Evolutionary conservation across 495 filamentous ascomycete species (phyloP).

Genomic region (Lindgomyces ingoldianus): DNA sequence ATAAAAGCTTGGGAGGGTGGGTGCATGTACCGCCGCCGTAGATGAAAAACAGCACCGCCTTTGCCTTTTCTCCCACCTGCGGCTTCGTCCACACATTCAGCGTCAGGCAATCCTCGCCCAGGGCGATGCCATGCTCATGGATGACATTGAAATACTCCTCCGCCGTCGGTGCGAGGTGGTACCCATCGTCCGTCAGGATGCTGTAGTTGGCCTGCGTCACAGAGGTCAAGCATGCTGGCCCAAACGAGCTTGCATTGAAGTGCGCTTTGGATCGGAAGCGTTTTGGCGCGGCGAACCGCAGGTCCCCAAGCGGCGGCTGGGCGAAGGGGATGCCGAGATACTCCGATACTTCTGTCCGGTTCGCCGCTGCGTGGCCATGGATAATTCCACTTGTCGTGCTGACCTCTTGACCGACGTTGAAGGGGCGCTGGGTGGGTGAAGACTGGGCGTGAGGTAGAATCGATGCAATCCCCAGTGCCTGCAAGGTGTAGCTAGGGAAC

Average conservation of each 20-base stretch:
- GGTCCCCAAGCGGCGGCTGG: not conserved
- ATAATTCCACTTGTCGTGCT: not conserved
- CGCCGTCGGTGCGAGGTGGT: too few relatives aligned
- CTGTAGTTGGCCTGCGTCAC: too few relatives aligned
- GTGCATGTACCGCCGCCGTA: not conserved
- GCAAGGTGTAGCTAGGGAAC: too few relatives aligned
- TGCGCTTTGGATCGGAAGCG: not conserved
- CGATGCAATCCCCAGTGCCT: too few relatives aligned
- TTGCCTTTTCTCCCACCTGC: not conserved
- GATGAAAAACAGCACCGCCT: not conserved
- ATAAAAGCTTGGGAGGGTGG: not conserved
- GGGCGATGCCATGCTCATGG: not conserved
- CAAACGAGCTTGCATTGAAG: not conserved
- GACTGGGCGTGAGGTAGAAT: too few relatives aligned
- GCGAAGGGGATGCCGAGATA: not conserved
- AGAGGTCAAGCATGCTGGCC: too few relatives aligned
- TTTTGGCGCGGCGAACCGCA: not conserved
- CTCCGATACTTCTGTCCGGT: not conserved
- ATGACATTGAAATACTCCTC: too few relatives aligned
- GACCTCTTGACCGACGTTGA: not conserved
- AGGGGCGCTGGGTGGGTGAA: too few relatives aligned
- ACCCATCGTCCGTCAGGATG: too few relatives aligned
- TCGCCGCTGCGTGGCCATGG: not conserved
- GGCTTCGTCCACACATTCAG: not conserved
- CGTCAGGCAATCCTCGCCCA: not conserved